phyloP scores from a whole-genome alignment of 495 filamentous ascomycete genomes.

The Elasticomyces elasticus region DNA sequence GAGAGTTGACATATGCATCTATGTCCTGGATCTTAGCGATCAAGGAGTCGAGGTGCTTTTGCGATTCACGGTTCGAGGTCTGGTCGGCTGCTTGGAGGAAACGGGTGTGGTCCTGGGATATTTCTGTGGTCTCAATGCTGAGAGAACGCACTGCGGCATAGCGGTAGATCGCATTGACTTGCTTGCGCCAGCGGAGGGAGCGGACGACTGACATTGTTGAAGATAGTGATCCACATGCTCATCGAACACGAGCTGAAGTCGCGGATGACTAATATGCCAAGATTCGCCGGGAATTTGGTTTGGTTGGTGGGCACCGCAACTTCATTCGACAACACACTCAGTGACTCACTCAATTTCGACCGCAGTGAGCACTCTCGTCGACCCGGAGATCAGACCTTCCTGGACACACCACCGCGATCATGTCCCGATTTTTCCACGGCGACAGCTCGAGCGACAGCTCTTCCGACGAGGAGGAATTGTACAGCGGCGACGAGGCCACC shows the following conservation, averaged over 20 bases:
- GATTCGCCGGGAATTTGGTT: too few species aligned
- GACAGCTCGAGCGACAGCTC: conserved; percentile 81
- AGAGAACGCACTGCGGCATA: background rate
- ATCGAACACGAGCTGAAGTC: too few species aligned
- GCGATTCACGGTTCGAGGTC: background rate
- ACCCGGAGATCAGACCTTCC: background rate
- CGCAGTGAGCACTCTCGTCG: background rate
- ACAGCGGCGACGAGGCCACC: conserved; percentile 61
- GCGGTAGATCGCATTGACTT: background rate
- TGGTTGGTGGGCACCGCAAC: too few species aligned
- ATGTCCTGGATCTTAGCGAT: background rate
- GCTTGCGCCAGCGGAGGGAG: background rate
- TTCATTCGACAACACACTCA: background rate
- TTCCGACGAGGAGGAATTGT: conserved; percentile 85
- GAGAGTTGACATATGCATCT: background rate
- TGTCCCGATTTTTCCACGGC: conserved; percentile 91
- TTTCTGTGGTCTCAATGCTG: background rate
- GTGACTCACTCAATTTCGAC: background rate
- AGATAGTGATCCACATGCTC: background rate
- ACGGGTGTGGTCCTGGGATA: background rate
- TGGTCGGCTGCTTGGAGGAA: background rate
- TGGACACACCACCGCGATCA: background rate
- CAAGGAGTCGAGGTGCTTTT: background rate
- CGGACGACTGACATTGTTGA: background rate
- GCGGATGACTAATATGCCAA: background rate